These are phyloP conservation scores for Lichtheimia hyalospora DNA, from an alignment of 371 early-diverging fungal species.

Conservation along the genomic window DNA sequence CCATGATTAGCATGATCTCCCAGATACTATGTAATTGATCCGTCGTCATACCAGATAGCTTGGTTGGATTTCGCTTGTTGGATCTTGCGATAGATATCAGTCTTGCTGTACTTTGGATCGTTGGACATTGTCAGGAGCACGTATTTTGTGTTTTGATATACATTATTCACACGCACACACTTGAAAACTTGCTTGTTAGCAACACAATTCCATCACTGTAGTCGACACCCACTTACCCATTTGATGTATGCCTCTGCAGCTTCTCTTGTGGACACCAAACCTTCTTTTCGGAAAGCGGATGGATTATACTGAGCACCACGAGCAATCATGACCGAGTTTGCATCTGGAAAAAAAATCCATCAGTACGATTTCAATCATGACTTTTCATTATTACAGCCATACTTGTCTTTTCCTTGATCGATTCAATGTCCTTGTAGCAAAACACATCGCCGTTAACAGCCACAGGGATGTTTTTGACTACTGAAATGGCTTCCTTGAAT, in stretches of 20 bases:
- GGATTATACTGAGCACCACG: constrained; percentile 84
- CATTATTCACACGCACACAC: constrained; percentile 63
- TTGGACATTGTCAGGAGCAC: constrained; percentile 82
- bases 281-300: constrained; percentile 78
- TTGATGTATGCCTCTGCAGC: constrained; percentile 68
- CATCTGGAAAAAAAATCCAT: constrained; percentile 26
- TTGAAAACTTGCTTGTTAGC: constrained; percentile 7
- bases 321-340: constrained; percentile 86
- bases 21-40: background rate
- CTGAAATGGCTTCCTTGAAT: constrained; percentile 69
- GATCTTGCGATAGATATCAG: constrained; percentile 44
- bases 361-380: background rate
- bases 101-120: constrained; percentile 52
- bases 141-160: constrained; percentile 88
- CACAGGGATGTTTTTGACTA: constrained; percentile 73
- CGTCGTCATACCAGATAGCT: constrained; percentile 40
- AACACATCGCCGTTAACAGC: constrained; percentile 94
- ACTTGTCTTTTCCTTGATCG: constrained; percentile 57
- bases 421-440: constrained; percentile 57
- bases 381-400: background rate
- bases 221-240: constrained; percentile 31
- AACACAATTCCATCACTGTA: background rate
- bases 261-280: constrained; percentile 51
- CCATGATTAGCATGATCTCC: background rate
- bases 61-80: constrained; percentile 52